Percentiles rank a stretch among this genome's conserved stretches.
These are phyloP conservation scores for Chalara sp. DNA, from an alignment of 2,329 filamentous ascomycete genomes.

Conservation along the genomic window DNA sequence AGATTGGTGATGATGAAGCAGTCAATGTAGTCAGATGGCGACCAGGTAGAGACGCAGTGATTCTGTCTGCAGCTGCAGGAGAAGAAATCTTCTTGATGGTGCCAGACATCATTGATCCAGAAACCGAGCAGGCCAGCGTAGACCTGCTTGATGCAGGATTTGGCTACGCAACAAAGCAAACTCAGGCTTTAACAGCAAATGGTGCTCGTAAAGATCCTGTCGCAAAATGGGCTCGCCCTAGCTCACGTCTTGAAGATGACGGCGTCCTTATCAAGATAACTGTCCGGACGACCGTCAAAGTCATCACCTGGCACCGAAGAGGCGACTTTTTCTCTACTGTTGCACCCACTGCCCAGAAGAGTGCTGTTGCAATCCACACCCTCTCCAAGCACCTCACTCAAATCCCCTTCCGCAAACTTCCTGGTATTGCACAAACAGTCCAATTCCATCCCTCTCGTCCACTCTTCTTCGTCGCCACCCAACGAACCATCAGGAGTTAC, in stretches of 20 bases:
- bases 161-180: conserved; percentile 73
- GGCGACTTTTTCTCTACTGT: conserved; percentile 94
- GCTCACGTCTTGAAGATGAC: conserved; percentile 63
- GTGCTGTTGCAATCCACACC: conserved; percentile 88
- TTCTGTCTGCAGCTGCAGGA: conserved; percentile 77
- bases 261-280: conserved; percentile 77
- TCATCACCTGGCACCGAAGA: conserved; percentile 86
- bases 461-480: conserved; percentile 92
- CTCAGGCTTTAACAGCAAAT: conserved; percentile 42
- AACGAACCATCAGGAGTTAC: conserved; percentile 88
- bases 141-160: conserved; percentile 83
- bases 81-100: conserved; percentile 83
- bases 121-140: conserved; percentile 66
- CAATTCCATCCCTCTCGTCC: conserved; percentile 93
- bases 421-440: conserved; percentile 75
- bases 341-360: conserved; percentile 69
- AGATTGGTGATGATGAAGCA: conserved; percentile 69
- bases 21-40: conserved; percentile 88
- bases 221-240: conserved; percentile 78
- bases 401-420: conserved; percentile 75
- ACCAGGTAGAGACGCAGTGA: conserved; percentile 70
- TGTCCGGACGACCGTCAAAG: conserved; percentile 75
- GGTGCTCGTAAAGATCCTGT: conserved; percentile 65
- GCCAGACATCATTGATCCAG: conserved; percentile 64
- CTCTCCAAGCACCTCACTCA: conserved; percentile 92